Base-by-base conservation (phyloP, 2,329 filamentous ascomycete genomes). In the Zymoseptoria tritici region DNA sequence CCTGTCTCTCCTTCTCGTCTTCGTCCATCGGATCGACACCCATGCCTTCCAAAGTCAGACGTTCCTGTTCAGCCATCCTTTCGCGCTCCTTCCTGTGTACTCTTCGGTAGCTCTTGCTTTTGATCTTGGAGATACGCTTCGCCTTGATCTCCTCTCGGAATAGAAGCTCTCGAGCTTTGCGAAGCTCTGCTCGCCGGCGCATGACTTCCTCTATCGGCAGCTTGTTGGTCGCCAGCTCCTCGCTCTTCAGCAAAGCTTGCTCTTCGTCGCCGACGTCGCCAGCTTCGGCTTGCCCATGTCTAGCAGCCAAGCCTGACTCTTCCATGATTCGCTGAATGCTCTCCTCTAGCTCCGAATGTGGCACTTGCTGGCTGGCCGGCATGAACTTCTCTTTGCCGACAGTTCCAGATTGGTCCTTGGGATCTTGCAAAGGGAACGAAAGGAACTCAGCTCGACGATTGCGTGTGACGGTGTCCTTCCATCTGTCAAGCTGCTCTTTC, bases 101-200 rank as follows among this genome's bases (percentile, higher is more conserved):
- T 52, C 92, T 87, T 58, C 93, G 89, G 73, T 96, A 99, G 0
- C 91, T 85, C 75, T 97, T 99, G 73, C 90, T 95, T 81, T 99
- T 99, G 78, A 99, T 99, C 80, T 97, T 97, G 78, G 97, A 96
- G 76, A 99, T 91, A 22, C 94, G 87, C 76, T 92, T 95, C 7
- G 91, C 85, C 59, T 91, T 88, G 51, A 91, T 87, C 70, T 95
- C 88, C 75, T 97, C 93, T 9, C 92, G 84, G 68, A 95, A 96
- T 65, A 93, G 82, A 7, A 96, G 77, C 69, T 97, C 93, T 66
- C 94, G 83, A 64, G 90, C 86, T 73, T 86, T 86, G 11, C 94
- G 86, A 59, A 93, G 82, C 70, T 92, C 85, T 54, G 87, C 85
- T 58, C 87, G 82, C 22, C 90, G 81, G 54, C 87, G 87, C 72